Evolutionary conservation across 1,284 basidiomycete species (phyloP).

Genomic region (Caloboletus firmus): DNA sequence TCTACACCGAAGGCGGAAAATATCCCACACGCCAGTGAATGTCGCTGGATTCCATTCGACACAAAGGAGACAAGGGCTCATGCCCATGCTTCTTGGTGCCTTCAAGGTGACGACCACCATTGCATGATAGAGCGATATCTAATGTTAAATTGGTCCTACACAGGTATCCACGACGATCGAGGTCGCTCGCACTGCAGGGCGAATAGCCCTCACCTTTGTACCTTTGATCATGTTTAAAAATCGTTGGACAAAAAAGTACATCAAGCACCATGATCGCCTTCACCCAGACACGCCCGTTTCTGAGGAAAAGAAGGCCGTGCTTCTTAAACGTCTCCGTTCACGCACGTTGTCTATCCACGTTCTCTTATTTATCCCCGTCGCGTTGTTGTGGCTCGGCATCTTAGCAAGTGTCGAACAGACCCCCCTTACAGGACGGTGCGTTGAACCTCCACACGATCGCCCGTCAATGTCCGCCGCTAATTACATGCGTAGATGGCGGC

Average conservation of each 20-base stretch:
- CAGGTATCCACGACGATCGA: conserved; percentile 62
- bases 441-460: neutral
- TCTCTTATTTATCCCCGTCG: conserved; percentile 65
- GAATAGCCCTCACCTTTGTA: conserved; percentile 71
- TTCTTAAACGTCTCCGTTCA: conserved; percentile 49
- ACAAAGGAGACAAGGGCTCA: conserved; percentile 32
- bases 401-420: conserved; percentile 78
- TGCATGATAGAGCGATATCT: neutral
- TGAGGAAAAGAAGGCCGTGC: conserved; percentile 48
- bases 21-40: neutral
- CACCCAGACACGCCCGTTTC: conserved; percentile 47
- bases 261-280: conserved; percentile 52
- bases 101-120: conserved; percentile 44
- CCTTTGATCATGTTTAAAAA: conserved; percentile 64
- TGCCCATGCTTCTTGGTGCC: conserved; percentile 42
- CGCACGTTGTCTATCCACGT: conserved; percentile 54
- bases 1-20: conserved; percentile 2
- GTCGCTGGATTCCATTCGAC: conserved; percentile 46
- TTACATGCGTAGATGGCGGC: conserved; percentile 59
- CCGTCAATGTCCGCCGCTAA: conserved; percentile 1
- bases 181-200: conserved; percentile 59
- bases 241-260: conserved; percentile 47
- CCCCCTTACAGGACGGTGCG: conserved; percentile 80
- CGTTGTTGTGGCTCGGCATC: conserved; percentile 74
- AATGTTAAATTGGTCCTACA: neutral